A percentile compares a stretch with the other conserved stretches of the same genome.
Evolutionary conservation across 192 early-diverging fungal genomes (phyloP).

Genomic region (Ambispora gerdemannii): DNA sequence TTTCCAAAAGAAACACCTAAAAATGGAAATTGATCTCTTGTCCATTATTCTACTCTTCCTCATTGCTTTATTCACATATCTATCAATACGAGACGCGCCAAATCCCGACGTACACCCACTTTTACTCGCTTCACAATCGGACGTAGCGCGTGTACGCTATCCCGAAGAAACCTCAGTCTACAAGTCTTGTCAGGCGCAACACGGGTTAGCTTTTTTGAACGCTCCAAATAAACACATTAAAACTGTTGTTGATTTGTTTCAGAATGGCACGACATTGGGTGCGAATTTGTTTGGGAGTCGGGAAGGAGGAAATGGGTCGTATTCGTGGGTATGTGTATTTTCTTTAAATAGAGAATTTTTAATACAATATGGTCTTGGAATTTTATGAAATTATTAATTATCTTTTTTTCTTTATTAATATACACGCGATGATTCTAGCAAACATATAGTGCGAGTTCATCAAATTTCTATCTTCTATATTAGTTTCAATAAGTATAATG

Average conservation of each 20-base stretch:
- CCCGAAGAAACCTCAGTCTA: conserved; percentile 54
- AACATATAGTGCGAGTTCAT: conserved; percentile 39
- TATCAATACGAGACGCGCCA: conserved; percentile 39
- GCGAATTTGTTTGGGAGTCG: conserved; percentile 23
- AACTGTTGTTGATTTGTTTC: conserved; percentile 50
- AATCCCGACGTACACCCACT: conserved; percentile 60
- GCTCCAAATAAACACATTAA: conserved; percentile 40
- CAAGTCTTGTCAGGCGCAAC: conserved; percentile 43
- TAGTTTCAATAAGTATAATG: no score
- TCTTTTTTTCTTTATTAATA: no score
- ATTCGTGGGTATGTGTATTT: conserved; percentile 33
- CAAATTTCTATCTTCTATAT: neutral
- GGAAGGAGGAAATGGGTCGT: conserved; percentile 10
- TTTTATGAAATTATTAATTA: no score
- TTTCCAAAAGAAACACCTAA: no score
- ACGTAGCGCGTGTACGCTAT: conserved; percentile 46
- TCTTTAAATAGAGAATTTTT: neutral
- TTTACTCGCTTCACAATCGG: conserved; percentile 51
- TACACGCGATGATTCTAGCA: no score
- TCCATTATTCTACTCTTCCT: conserved; percentile 42
- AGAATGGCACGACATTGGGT: conserved; percentile 31
- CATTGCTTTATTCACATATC: conserved; percentile 26
- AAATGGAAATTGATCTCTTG: conserved; percentile 50
- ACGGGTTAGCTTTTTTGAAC: conserved; percentile 38
- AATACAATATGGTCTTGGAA: conserved; percentile 4